Conservation (phyloP, 805 yeast species). For the Yamadazyma sp. region DNA sequence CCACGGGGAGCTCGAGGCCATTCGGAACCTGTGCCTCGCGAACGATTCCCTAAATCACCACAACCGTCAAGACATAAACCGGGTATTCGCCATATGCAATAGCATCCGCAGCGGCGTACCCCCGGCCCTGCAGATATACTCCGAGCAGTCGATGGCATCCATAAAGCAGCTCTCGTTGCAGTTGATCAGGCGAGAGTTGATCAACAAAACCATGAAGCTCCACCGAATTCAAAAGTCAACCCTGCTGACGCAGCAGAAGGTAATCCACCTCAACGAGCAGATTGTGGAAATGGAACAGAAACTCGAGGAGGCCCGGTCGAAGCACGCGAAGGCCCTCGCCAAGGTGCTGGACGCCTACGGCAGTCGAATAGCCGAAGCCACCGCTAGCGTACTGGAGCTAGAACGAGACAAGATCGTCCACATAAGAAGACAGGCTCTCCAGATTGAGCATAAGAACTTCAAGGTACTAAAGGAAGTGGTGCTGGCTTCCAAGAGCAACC, state of each 20-base stretch:
- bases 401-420: slow-evolving; percentile 17
- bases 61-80: slow-evolving; percentile 25
- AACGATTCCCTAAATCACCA: slow-evolving; percentile 24
- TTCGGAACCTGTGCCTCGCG: slow-evolving; percentile 25
- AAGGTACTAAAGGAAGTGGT: slow-evolving; percentile 25
- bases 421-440: slow-evolving; percentile 26
- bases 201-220: slow-evolving; percentile 17
- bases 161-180: slow-evolving; percentile 29
- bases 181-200: slow-evolving; percentile 27
- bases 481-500: slow-evolving; percentile 13
- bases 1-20: slow-evolving; percentile 19
- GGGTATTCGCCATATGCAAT: slow-evolving; percentile 23
- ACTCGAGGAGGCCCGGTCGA: background rate
- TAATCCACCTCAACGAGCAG: slow-evolving; percentile 15
- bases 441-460: slow-evolving; percentile 24
- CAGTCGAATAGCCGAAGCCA: background rate
- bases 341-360: background rate
- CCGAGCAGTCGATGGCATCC: slow-evolving; percentile 13
- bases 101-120: slow-evolving; percentile 13
- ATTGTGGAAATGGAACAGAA: slow-evolving; percentile 14
- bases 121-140: slow-evolving; percentile 1
- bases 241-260: slow-evolving; percentile 15
- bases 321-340: slow-evolving; percentile 1
- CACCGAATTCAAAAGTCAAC: slow-evolving; percentile 16
- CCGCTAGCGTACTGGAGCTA: background rate